Conservation (phyloP, 192 early-diverging fungal genomes). For the Dissophora ornata region DNA sequence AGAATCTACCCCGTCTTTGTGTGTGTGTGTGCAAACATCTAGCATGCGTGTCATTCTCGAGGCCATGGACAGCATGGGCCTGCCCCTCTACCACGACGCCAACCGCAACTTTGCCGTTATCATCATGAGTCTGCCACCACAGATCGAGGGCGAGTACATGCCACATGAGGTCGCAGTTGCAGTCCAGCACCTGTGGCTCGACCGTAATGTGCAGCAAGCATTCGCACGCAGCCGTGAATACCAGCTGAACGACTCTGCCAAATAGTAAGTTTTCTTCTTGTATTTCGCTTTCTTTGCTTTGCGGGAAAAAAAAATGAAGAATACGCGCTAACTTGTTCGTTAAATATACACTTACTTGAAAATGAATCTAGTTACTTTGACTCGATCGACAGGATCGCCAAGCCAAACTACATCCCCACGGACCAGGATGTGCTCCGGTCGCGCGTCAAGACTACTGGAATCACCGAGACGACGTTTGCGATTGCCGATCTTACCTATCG, state of each 20-base stretch:
- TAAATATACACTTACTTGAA: too few relatives aligned
- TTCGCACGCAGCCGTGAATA: slow-evolving; percentile 89
- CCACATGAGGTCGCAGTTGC: slow-evolving; percentile 84
- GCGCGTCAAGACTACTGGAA: slow-evolving; percentile 97
- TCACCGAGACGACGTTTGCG: slow-evolving; percentile 93
- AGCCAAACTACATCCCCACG: slow-evolving; percentile 83
- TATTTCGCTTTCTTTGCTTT: neutral
- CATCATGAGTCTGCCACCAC: slow-evolving; percentile 83
- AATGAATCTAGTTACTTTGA: slow-evolving; percentile 85
- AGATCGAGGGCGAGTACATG: slow-evolving; percentile 90
- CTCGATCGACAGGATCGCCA: slow-evolving; percentile 88
- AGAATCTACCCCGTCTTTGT: too few relatives aligned
- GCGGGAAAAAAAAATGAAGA: neutral
- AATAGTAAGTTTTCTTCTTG: slow-evolving; percentile 73
- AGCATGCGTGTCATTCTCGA: slow-evolving; percentile 95
- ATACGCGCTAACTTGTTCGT: too few relatives aligned
- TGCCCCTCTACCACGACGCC: slow-evolving; percentile 73
- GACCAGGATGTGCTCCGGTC: slow-evolving; percentile 98
- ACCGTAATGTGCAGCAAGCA: slow-evolving; percentile 84
- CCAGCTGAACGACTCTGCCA: slow-evolving; percentile 96
- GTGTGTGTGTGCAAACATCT: neutral
- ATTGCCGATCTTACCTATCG: slow-evolving; percentile 94
- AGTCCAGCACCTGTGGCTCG: slow-evolving; percentile 85
- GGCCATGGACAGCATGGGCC: slow-evolving; percentile 90
- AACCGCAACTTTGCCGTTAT: slow-evolving; percentile 79